Conservation (phyloP, 2,329 filamentous ascomycete species). For the Camillea tinctor region DNA sequence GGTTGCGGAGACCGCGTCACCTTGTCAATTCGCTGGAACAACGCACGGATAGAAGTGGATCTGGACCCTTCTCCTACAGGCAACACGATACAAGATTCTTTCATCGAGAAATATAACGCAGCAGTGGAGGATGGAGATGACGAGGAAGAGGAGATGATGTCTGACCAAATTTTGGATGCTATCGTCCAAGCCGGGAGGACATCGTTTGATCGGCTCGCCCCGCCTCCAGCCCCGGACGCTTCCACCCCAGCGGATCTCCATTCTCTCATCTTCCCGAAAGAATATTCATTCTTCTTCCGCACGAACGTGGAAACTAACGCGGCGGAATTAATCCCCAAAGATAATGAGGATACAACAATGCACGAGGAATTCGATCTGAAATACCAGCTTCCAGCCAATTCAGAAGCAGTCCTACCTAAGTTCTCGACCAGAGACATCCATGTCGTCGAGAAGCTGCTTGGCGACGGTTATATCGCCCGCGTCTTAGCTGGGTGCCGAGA, state of each 20-base stretch:
- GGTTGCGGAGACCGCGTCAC: conserved; percentile 13
- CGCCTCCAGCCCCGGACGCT: conserved; percentile 5
- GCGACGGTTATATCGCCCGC: conserved; percentile 15
- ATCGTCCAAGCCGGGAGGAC: conserved; percentile 11
- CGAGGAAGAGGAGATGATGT: conserved; percentile 10
- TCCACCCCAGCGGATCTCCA: conserved; percentile 10
- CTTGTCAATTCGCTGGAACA: conserved; percentile 17
- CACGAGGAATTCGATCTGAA: conserved; percentile 6
- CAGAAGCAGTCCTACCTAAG: conserved; percentile 9
- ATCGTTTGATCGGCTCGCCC: conserved; percentile 14
- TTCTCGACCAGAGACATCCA: conserved; percentile 16
- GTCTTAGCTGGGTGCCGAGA: conserved; percentile 13
- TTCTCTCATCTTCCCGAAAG: conserved; percentile 16
- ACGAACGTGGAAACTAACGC: conserved; percentile 7
- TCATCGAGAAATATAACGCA: conserved; percentile 17
- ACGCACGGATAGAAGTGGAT: conserved; percentile 12
- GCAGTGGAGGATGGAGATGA: conserved; percentile 8
- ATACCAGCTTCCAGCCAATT: conserved; percentile 8
- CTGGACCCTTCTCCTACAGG: conserved; percentile 11
- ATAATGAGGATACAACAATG: background rate
- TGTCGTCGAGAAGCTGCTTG: conserved; percentile 13
- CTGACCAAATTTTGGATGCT: conserved; percentile 12
- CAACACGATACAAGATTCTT: conserved; percentile 12
- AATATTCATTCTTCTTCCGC: conserved; percentile 11
- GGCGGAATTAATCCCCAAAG: conserved; percentile 4